Conservation (phyloP, 2,329 filamentous ascomycete genomes). For the Aspergillus udagawae region DNA sequence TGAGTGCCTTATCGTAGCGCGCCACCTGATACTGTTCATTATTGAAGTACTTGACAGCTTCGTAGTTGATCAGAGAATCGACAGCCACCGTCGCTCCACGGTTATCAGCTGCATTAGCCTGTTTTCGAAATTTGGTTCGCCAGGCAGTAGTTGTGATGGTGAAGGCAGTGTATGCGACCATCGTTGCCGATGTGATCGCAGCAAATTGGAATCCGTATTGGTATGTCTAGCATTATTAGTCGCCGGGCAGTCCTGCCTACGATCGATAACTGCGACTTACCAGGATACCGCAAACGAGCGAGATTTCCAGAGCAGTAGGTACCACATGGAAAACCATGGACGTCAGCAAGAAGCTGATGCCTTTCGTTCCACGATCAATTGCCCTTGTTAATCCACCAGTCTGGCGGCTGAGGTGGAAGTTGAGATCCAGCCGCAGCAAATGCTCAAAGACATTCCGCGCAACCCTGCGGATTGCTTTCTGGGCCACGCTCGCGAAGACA, state of each 20-base stretch:
- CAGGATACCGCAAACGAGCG: constrained; percentile 91
- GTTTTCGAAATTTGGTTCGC: constrained; percentile 92
- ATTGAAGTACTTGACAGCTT: constrained; percentile 99
- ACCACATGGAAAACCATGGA: constrained; percentile 99
- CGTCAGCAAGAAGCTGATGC: constrained; percentile 92
- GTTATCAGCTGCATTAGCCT: constrained; percentile 95
- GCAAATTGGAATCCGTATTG: constrained; percentile 93
- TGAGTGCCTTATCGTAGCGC: constrained; percentile 82
- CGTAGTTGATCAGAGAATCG: constrained; percentile 96
- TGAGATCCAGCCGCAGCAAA: constrained; percentile 79
- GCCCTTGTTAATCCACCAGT: constrained; percentile 91
- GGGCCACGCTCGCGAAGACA: constrained; percentile 92
- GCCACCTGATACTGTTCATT: constrained; percentile 93
- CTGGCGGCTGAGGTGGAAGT: constrained; percentile 90
- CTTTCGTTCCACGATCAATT: constrained; percentile 95
- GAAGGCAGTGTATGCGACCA: constrained; percentile 93
- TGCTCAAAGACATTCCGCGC: constrained; percentile 92
- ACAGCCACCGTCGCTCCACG: constrained; percentile 91
- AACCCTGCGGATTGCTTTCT: constrained; percentile 90
- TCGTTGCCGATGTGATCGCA: constrained; percentile 81
- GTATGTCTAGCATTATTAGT: constrained; percentile 59
- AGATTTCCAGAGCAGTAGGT: constrained; percentile 88
- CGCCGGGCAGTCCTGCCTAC: background rate
- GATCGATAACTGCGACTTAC: constrained; percentile 34
- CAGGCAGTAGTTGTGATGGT: constrained; percentile 95